phyloP scores from a whole-genome alignment of 2,329 filamentous ascomycete species.

The Cladosporium sphaerospermum region DNA sequence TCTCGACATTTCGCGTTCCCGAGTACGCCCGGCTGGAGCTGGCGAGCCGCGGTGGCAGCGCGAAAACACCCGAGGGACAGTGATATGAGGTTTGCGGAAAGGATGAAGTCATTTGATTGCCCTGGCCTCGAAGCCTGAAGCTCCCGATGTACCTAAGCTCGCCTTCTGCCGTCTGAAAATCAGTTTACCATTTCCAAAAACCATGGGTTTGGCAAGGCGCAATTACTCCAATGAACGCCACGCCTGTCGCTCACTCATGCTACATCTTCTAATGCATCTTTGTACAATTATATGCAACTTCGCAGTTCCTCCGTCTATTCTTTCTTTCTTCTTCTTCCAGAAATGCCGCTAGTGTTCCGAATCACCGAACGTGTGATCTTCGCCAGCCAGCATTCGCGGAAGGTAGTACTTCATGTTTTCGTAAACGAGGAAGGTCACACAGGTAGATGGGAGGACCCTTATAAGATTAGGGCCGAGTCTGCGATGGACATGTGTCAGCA shows the following conservation, averaged over 20 bases:
- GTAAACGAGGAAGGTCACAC: constrained; percentile 94
- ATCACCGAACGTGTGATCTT: neutral
- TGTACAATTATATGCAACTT: neutral
- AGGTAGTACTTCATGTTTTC: constrained; percentile 82
- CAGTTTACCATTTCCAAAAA: too few relatives aligned
- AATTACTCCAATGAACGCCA: too few relatives aligned
- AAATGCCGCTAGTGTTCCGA: neutral
- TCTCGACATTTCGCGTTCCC: neutral
- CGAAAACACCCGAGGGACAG: neutral
- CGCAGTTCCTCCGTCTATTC: neutral
- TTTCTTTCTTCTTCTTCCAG: constrained; percentile 1
- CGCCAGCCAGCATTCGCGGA: constrained; percentile 22
- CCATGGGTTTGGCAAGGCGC: too few relatives aligned
- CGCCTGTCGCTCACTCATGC: too few relatives aligned
- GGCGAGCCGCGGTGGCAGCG: neutral
- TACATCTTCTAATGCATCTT: neutral
- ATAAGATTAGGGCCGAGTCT: constrained; percentile 76
- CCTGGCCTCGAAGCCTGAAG: too few relatives aligned
- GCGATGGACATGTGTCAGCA: neutral
- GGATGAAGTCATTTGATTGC: too few relatives aligned
- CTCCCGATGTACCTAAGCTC: too few relatives aligned
- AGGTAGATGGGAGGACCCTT: constrained; percentile 86
- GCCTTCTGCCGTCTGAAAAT: too few relatives aligned
- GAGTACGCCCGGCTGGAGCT: constrained; percentile 2
- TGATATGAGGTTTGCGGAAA: neutral